Evolutionary conservation across 345 rosid species (phyloP), one percentile per base, ranked within the genome.

Genomic region (Brassica napus): DNA sequence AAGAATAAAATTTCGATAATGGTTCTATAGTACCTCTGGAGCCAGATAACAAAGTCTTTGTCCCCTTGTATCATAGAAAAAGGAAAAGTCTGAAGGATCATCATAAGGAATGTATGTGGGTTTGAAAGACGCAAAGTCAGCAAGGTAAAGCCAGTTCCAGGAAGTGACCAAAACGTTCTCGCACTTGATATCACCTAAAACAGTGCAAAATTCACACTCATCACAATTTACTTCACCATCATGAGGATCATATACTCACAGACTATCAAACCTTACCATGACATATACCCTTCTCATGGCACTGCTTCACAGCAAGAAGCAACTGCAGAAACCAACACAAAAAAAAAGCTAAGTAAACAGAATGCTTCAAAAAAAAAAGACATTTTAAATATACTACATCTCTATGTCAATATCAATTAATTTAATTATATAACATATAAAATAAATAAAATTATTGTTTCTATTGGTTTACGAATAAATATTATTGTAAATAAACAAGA

Each of bases 111-210:
- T 93, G 83, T 93, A 91, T 14, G 98, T 95, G 72, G 99, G 99
- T 79, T 95, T 93, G 79, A 91, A 93, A 16, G 98, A 93, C 1
- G 99, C 99, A 84, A 95, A 95, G 73, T 95, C 99, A 78, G 92
- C 97, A 77, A 95, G 98, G 84, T 93, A 95, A 66, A 95, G 92
- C 99, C 99, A 95, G 82, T 93, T 95, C 99, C 99, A 91, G 32
- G 99, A 95, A 74, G 99, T 93, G 62, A 95, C 97, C 79, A 95
- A 84, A 72, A 95, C 99, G 58, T 95, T 95, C 88, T 95, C 99
- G 52, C 99, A 93, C 85, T 95, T 95, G 60, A 93, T 92, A 85
- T 95, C 99, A 84, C 99, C 99, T 94, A 68, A 24, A 68, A 62
- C n/a, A 32, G 52, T 9, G 15, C 18, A 85, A 26, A 35, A 71